phyloP scores from a whole-genome alignment of 306 rosid species.

The Astragalus glycyphyllos region DNA sequence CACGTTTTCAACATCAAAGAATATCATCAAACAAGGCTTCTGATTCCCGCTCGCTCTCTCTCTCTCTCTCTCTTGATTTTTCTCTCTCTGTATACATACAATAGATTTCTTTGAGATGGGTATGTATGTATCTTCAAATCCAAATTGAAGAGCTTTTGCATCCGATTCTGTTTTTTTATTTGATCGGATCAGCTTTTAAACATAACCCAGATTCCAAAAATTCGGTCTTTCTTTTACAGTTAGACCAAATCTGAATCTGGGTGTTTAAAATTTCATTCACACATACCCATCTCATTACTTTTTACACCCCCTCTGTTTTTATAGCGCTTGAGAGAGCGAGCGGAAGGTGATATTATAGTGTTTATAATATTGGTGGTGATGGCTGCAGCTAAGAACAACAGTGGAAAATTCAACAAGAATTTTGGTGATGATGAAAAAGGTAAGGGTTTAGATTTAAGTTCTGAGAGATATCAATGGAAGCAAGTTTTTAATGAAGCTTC shows the following conservation, averaged over 20 bases:
- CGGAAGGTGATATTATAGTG: conserved; percentile 8
- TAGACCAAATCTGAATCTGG: conserved; percentile 43
- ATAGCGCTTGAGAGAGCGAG: conserved; percentile 55
- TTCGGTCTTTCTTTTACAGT: conserved; percentile 36
- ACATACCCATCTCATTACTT: conserved; percentile 35
- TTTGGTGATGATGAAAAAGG: conserved; percentile 53
- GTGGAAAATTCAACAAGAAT: conserved; percentile 57
- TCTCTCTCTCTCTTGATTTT: neutral
- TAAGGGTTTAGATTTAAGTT: conserved; percentile 44
- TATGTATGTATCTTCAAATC: conserved; percentile 7
- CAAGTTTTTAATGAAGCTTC: conserved; percentile 69
- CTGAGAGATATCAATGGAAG: conserved; percentile 57
- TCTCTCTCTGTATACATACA: neutral
- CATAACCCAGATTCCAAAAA: conserved; percentile 42
- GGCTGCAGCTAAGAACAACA: conserved; percentile 61
- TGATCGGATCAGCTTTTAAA: conserved; percentile 49
- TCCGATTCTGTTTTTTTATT: conserved; percentile 68
- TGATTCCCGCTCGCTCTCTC: conserved; percentile 53
- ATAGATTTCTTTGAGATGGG: conserved; percentile 50
- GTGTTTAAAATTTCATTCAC: neutral
- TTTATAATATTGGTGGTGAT: conserved; percentile 33
- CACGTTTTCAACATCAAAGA: neutral
- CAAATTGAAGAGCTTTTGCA: conserved; percentile 34
- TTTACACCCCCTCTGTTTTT: neutral
- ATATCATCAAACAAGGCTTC: neutral